Evolutionary conservation across 1,139 yeast species (phyloP), one percentile per base, ranked within the genome.

Genomic region (Geotrichum aggregatum): DNA sequence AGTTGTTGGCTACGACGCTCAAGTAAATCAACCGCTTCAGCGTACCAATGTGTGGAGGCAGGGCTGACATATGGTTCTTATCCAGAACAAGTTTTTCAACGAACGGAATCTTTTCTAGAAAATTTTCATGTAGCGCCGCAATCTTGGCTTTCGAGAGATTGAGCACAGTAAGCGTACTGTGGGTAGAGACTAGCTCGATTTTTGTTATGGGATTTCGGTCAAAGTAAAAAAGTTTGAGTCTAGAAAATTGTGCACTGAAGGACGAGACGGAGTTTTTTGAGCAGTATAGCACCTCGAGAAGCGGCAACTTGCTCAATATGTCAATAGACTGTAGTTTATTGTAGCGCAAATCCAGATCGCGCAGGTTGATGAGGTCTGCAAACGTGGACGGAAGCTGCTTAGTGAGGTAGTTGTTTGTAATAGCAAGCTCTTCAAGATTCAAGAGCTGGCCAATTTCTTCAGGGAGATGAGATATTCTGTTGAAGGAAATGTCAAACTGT

Each of bases 141-240:
- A 91, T 73, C 64, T 87, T 89, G 0, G 96, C 96, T 62, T 85
- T 86, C 8, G 87, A 81, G 47, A 91, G 72, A 58, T 88, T 89
- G 53, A 91, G 73, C 22, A 84, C 81, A 1, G 92, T 84, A 63
- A 91, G 74, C 56, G 79, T 78, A 16, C 76, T 74, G 41, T 77
- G 73, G 44, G 74, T 71, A 26, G 80, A 79, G 56, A 80, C 80
- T 60, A 85, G 82, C 39, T 78, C 78, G 57, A 87, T 76, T 59
- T 84, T 83, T 1, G 96, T 87, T 47, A 89, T 79, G 10, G 97
- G 96, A 64, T 88, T 89, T 63, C 84, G 77, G 64, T 83, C 87
- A 58, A 81, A 67, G 65, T 79, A 76, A 57, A 76, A 65, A 62
- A 71, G 42, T 64, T 59, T 61, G 36, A 67, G 56, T 35, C 59